A percentile compares a stretch with the other conserved stretches of the same genome.
Conservation (phyloP, 805 yeast genomes). For the Wickerhamiella siamensis region DNA sequence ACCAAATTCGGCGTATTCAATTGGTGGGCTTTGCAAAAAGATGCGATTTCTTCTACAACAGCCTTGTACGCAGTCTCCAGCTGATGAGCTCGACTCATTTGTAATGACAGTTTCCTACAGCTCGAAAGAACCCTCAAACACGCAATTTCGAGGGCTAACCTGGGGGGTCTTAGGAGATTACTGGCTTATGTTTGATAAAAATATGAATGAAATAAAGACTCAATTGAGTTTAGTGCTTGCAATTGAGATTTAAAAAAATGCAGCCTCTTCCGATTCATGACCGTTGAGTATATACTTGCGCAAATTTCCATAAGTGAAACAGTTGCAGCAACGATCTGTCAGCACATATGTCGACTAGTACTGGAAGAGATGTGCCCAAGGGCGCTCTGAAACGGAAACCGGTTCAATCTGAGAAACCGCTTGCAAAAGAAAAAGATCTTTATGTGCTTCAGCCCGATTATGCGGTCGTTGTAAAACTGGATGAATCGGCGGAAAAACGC, state of each 20-base stretch:
- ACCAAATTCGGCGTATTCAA: conserved; percentile 35
- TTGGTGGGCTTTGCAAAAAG: conserved; percentile 9
- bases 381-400: conserved; percentile 1
- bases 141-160: too few relatives aligned
- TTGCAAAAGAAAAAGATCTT: neutral
- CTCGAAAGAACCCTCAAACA: too few relatives aligned
- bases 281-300: too few relatives aligned
- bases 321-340: neutral
- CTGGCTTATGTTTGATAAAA: too few relatives aligned
- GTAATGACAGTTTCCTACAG: too few relatives aligned
- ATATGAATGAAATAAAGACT: too few relatives aligned
- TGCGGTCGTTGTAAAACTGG: conserved; percentile 10
- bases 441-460: conserved; percentile 11
- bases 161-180: too few relatives aligned
- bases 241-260: too few relatives aligned
- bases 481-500: neutral
- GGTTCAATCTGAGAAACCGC: neutral
- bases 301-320: too few relatives aligned
- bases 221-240: too few relatives aligned
- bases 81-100: conserved; percentile 14
- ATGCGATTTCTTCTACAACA: conserved; percentile 16
- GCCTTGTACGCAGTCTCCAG: conserved; percentile 20
- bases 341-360: neutral
- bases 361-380: neutral
- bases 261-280: too few relatives aligned